phyloP scores from a whole-genome alignment of 139 green algal genomes.

The Chlamydomonas sp. region DNA sequence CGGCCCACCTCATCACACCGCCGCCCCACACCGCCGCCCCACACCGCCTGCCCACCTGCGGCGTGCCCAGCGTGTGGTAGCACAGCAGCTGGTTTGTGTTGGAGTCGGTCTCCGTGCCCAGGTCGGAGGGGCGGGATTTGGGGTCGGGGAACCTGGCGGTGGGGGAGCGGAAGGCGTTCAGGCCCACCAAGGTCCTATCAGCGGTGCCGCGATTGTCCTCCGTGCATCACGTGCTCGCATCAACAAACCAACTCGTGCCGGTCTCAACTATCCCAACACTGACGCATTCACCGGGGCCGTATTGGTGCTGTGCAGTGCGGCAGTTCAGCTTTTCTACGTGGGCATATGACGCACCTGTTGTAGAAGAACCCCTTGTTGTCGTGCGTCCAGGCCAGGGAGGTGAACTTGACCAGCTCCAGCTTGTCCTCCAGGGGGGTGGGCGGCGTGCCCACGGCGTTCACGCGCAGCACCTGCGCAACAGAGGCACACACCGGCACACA shows the following conservation, averaged over 20 bases:
- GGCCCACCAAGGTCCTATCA: background rate
- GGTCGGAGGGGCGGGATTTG: conserved; percentile 45
- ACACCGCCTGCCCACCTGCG: conserved; percentile 56
- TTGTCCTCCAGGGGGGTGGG: conserved; percentile 72
- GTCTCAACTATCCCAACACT: too few relatives aligned
- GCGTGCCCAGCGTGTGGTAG: conserved; percentile 87
- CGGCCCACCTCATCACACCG: background rate
- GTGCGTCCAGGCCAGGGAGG: conserved; percentile 86
- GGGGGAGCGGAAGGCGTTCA: background rate
- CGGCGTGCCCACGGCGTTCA: conserved; percentile 58
- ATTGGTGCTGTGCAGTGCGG: too few relatives aligned
- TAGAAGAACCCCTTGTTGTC: conserved; percentile 96
- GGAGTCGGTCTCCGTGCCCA: conserved; percentile 88
- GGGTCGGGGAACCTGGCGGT: conserved; percentile 41
- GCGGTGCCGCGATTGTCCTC: background rate
- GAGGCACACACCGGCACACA: too few relatives aligned
- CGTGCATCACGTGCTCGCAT: too few relatives aligned
- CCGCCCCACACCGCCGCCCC: background rate
- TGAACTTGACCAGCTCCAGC: conserved; percentile 90
- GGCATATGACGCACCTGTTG: conserved; percentile 61
- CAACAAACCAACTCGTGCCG: too few relatives aligned
- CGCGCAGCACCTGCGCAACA: conserved; percentile 55
- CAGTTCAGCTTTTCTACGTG: too few relatives aligned
- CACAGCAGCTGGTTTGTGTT: conserved; percentile 83
- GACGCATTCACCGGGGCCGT: too few relatives aligned